phyloP scores from a whole-genome alignment of 73 alveolate genomes.

The Tetrahymena thermophila region DNA sequence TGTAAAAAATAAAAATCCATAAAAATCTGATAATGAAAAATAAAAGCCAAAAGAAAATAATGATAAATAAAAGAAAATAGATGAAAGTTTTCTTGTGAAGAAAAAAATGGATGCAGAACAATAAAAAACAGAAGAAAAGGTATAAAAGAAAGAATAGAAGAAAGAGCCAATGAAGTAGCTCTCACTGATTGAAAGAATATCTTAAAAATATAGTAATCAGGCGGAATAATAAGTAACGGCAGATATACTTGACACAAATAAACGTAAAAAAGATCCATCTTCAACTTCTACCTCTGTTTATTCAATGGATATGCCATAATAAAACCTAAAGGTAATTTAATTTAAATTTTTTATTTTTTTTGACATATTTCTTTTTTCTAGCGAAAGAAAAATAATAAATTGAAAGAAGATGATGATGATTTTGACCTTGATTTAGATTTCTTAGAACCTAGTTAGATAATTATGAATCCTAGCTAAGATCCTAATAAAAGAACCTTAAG shows the following conservation, averaged over 20 bases:
- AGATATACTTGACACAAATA: not conserved
- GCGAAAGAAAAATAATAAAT: not conserved
- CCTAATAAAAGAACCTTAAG: not conserved
- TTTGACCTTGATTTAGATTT: not conserved
- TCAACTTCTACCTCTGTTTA: not conserved
- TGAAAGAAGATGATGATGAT: not conserved
- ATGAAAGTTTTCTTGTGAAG: not conserved
- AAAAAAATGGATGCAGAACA: not conserved
- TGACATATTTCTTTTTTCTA: not conserved
- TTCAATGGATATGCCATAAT: not conserved
- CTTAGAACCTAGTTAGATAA: not conserved
- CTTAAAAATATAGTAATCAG: not conserved
- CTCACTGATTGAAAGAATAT: not conserved
- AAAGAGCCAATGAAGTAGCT: not conserved
- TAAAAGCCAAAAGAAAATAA: not conserved
- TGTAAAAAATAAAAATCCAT: not conserved
- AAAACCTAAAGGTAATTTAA: not conserved
- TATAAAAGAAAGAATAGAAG: not conserved
- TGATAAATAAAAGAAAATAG: not conserved
- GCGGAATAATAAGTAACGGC: not conserved
- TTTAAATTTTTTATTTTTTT: not conserved
- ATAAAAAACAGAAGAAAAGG: not conserved
- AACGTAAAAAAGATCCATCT: not conserved
- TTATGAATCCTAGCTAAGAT: not conserved
- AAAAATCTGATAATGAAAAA: not conserved